Base-by-base conservation (phyloP, 2,329 filamentous ascomycete genomes). In the Penicillium hesseltinei region DNA sequence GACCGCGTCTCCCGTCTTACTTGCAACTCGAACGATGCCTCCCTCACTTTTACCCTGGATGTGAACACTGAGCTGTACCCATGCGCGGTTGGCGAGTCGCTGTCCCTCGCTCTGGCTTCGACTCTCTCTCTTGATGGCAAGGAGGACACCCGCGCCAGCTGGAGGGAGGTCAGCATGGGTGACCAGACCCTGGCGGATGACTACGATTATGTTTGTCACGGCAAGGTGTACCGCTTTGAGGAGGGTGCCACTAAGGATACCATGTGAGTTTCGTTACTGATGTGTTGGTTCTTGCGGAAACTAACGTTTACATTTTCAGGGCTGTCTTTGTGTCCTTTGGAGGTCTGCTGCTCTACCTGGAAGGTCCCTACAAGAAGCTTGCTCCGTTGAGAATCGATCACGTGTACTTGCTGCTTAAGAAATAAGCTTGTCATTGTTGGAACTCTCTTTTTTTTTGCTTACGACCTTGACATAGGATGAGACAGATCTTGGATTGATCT, bases 281-380 rank as follows among this genome's bases (percentile, higher is more conserved):
- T 29, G 21, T 21, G 25, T 48, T 19, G 13, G 13, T 21, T 51
- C 4, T 17, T 42, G 35, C 29, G 8, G 33, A 31, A 23, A 43
- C 55, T 62, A 36, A 62, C 40, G 11, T 51, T 10, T 8, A 23
- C 8, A 21, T 39, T n/a, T 60, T 15, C 66, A 97, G 93, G 73
- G 95, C 96, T 74, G 91, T 92, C 29, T 99, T 93, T 77, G 84
- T 95, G 66, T 96, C 92, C 1, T 99, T 97, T 69, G 94, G 94
- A 47, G 94, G 94, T 8, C 80, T 99, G 63, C 78, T 99, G 69
- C 88, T 97, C 78, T 91, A 89, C 68, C 83, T 99, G 55, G 90
- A 96, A 70, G 94, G 95, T 6, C 94, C 94, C 2, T 94, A 96
- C 76, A 95, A 94, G 82, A 97, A 96, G 81, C 85, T 99, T 62